Conservation (phyloP, 352 stramenopile genomes). For the Globisporangium ultimum region DNA sequence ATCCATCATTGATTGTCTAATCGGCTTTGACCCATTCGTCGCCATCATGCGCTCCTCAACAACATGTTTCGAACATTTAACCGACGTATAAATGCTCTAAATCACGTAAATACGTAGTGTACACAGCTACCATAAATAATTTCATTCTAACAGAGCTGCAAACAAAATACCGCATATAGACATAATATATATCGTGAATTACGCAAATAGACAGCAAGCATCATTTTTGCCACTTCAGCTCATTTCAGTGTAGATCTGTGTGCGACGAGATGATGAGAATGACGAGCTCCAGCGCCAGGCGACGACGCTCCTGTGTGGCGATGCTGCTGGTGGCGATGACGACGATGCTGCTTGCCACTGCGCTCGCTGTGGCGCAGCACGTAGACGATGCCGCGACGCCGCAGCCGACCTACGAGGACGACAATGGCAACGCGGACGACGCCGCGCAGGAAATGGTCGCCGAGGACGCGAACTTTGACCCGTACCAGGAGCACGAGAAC, state of each 20-base stretch:
- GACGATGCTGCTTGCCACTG: not conserved
- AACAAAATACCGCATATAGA: too few species aligned
- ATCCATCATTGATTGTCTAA: conserved; percentile 33
- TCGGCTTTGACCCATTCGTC: not conserved
- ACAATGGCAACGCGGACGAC: conserved; percentile 3
- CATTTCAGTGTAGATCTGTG: too few species aligned
- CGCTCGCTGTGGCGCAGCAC: not conserved
- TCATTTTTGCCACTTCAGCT: too few species aligned
- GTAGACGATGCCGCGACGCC: not conserved
- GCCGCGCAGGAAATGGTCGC: conserved; percentile 20
- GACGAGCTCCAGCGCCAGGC: not conserved
- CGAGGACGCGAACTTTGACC: conserved; percentile 58
- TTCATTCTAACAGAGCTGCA: too few species aligned
- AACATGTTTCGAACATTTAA: not conserved
- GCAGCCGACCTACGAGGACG: not conserved
- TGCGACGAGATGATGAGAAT: not conserved
- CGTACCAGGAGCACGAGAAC: conserved; percentile 40
- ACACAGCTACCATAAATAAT: too few species aligned
- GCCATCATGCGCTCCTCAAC: not conserved
- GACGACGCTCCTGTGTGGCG: not conserved
- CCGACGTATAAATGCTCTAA: not conserved
- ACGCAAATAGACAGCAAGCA: too few species aligned
- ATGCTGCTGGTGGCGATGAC: not conserved
- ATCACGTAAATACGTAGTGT: too few species aligned
- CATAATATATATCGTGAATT: too few species aligned